Evolutionary conservation across 164 flowering plant genomes (phyloP), one percentile per base, ranked within the genome.

Genomic region (Aristolochia californica): DNA sequence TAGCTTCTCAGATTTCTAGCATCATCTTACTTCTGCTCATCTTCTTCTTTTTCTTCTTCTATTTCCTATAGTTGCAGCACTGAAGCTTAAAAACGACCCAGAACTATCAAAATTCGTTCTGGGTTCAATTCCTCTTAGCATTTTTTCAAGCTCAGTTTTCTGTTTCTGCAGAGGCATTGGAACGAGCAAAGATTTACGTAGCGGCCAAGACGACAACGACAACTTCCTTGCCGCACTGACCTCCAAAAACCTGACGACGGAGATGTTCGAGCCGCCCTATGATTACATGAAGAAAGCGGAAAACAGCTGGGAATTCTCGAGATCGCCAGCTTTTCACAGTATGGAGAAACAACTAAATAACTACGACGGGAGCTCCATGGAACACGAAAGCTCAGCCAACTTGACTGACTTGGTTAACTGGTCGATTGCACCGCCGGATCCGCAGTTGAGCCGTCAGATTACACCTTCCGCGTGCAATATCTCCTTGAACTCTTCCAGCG

Each of bases 401-500:
- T 47, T 74, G 13, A 66, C 83, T 11, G 74, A 75, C 54, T 45
- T 75, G 57, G 80, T 75, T 38, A 68, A 74, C 63, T 80, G 82
- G 87, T 80, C 84, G 2, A 80, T 80, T 65, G 83, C 84, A 17
- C 84, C 80, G 2, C 83, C 83, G 3, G 61, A 66, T 56, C 75
- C 79, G 3, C 70, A 77, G 15, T 38, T 55, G n/a, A 24, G 66
- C 47, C 55, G 48, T 38, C 79, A 69, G 1, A 57, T 64, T 43
- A 66, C 66, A 23, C 51, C 68, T 23, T 56, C 62, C 34, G 13
- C 70, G 25, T 45, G 68, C 58, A 61, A 64, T 30, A 68, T 62
- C 18, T 65, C 72, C n/a, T 26, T 70, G 45, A 61, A 56, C 21
- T 49, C 69, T 48, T 61, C 71, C 14, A 45, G 53, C n/a, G 66